A percentile compares a stretch with the other conserved stretches of the same genome.
Conservation (phyloP, 1,139 yeast species). For the Entelexis sorbosivorans region DNA sequence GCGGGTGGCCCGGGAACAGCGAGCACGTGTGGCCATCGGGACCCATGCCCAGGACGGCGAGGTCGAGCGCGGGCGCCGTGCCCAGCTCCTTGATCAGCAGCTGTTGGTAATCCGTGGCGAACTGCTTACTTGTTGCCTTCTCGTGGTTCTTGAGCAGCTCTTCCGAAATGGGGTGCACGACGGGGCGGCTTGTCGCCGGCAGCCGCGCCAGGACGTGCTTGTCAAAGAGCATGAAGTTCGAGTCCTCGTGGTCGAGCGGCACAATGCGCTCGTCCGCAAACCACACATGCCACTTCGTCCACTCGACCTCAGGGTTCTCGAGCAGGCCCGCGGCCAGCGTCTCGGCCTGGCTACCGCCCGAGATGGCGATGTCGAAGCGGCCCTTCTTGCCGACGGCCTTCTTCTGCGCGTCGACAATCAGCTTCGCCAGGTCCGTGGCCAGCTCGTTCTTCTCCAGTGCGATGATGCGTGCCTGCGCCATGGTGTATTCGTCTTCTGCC, state of each 20-base stretch:
- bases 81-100: conserved; percentile 35
- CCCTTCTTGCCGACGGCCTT: conserved; percentile 37
- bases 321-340: conserved; percentile 62
- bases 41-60: conserved; percentile 61
- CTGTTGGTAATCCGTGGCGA: conserved; percentile 43
- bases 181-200: conserved; percentile 24
- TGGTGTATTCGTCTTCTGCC: background rate
- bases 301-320: conserved; percentile 44
- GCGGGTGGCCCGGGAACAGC: conserved; percentile 45
- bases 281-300: conserved; percentile 59
- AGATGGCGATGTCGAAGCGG: conserved; percentile 61
- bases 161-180: conserved; percentile 39
- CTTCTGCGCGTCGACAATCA: conserved; percentile 72
- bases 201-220: conserved; percentile 41
- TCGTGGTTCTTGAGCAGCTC: conserved; percentile 29
- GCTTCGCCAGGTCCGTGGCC: conserved; percentile 86
- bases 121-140: conserved; percentile 32
- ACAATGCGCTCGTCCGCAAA: conserved; percentile 67
- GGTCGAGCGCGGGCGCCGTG: conserved; percentile 37
- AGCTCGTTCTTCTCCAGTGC: conserved; percentile 47
- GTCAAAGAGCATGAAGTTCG: conserved; percentile 56
- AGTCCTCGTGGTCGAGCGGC: conserved; percentile 54
- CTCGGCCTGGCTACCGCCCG: conserved; percentile 84
- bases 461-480: conserved; percentile 20
- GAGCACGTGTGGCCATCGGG: conserved; percentile 79